phyloP scores from a whole-genome alignment of 208 protist species.

The Herpetomonas tarakana region DNA sequence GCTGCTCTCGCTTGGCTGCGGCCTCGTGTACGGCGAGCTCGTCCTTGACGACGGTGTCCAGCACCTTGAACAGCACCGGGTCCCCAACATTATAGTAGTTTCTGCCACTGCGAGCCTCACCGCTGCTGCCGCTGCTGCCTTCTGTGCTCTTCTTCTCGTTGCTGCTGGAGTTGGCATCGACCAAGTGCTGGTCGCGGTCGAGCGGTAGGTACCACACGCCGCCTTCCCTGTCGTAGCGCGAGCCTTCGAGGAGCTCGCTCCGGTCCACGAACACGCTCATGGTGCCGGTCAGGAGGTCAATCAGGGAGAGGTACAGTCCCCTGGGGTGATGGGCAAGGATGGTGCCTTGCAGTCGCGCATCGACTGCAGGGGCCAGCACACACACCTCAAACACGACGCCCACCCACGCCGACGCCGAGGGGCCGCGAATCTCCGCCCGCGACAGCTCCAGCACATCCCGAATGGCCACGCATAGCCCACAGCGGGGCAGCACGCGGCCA shows the following conservation, averaged over 20 bases:
- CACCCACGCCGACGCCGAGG: slow-evolving; percentile 68
- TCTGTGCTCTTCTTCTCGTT: not conserved
- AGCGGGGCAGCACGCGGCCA: slow-evolving; percentile 54
- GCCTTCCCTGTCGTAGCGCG: slow-evolving; percentile 35
- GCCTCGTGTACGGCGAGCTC: slow-evolving; percentile 7
- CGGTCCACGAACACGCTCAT: slow-evolving; percentile 36
- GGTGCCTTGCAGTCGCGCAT: slow-evolving; percentile 49
- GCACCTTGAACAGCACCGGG: slow-evolving; percentile 65
- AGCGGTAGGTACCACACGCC: slow-evolving; percentile 56
- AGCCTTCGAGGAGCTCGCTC: slow-evolving; percentile 44
- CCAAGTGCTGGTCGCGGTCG: slow-evolving; percentile 52
- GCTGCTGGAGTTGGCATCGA: slow-evolving; percentile 6
- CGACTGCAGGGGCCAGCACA: slow-evolving; percentile 53
- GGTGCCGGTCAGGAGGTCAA: slow-evolving; percentile 50
- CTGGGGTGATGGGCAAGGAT: slow-evolving; percentile 38
- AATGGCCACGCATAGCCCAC: slow-evolving; percentile 72
- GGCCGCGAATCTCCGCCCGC: slow-evolving; percentile 39
- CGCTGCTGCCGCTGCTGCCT: not conserved
- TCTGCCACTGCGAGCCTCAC: not conserved
- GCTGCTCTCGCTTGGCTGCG: not conserved
- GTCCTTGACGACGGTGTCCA: slow-evolving; percentile 36
- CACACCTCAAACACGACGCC: slow-evolving; percentile 58
- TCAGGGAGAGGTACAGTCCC: slow-evolving; percentile 53
- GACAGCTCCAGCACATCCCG: slow-evolving; percentile 53
- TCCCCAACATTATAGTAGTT: slow-evolving; percentile 70